These are phyloP conservation scores for Stachybotrys echinatus DNA, from an alignment of 2,329 filamentous ascomycete species.

Conservation along the genomic window DNA sequence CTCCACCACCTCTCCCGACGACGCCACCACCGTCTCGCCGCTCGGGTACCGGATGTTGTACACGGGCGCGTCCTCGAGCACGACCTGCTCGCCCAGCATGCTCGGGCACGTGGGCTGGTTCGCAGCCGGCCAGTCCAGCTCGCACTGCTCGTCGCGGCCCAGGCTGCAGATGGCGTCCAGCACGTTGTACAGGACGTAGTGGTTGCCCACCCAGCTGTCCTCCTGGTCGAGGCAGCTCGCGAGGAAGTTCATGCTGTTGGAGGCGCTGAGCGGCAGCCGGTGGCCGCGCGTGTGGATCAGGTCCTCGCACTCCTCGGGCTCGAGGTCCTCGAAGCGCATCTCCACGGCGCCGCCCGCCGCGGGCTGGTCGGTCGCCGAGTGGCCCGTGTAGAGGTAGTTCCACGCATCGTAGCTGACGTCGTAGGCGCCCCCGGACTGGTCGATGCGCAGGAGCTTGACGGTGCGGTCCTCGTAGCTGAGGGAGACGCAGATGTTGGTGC, in stretches of 20 bases:
- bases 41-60: slow-evolving; percentile 42
- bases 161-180: slow-evolving; percentile 40
- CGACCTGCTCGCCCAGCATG: slow-evolving; percentile 29
- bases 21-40: slow-evolving; percentile 34
- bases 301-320: slow-evolving; percentile 37
- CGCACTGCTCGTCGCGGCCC: slow-evolving; percentile 41
- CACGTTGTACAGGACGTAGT: slow-evolving; percentile 47
- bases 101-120: slow-evolving; percentile 42
- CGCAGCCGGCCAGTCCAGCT: slow-evolving; percentile 32
- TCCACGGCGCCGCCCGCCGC: slow-evolving; percentile 40
- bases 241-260: slow-evolving; percentile 51
- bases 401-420: slow-evolving; percentile 58
- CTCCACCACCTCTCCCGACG: slow-evolving; percentile 9
- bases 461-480: slow-evolving; percentile 42
- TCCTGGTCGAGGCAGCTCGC: slow-evolving; percentile 34
- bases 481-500: slow-evolving; percentile 50
- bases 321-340: slow-evolving; percentile 41
- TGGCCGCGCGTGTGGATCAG: slow-evolving; percentile 39
- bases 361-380: slow-evolving; percentile 39
- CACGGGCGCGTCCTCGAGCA: slow-evolving; percentile 32
- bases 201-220: slow-evolving; percentile 40
- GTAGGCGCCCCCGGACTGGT: slow-evolving; percentile 50
- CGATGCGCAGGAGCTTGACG: slow-evolving; percentile 54
- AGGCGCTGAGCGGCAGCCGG: slow-evolving; percentile 37
- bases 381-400: slow-evolving; percentile 51